Evolutionary conservation across 2,329 filamentous ascomycete species (phyloP).

Genomic region (Botrytis paeoniae): DNA sequence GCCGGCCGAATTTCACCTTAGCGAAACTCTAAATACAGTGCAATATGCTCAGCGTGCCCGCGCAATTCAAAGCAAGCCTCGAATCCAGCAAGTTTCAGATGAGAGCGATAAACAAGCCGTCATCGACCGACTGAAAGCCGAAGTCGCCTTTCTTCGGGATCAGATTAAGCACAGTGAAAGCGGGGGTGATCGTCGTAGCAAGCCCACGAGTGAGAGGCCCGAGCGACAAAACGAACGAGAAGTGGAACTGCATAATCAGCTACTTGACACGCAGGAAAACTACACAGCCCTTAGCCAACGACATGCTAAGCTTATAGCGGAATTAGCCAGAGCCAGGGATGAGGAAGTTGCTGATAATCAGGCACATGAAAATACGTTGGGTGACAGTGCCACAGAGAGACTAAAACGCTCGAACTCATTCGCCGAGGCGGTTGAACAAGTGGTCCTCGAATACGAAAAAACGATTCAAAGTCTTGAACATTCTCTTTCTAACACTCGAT

Average conservation of each 20-base stretch:
- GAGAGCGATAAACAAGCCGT: constrained; percentile 91
- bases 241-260: constrained; percentile 85
- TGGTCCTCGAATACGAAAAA: constrained; percentile 97
- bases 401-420: constrained; percentile 95
- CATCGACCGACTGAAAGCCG: constrained; percentile 89
- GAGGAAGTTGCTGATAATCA: constrained; percentile 60
- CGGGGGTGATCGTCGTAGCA: constrained; percentile 54
- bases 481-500: constrained; percentile 82
- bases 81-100: constrained; percentile 85
- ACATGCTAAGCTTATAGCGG: constrained; percentile 91
- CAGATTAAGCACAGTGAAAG: constrained; percentile 85
- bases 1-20: constrained; percentile 92
- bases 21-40: constrained; percentile 95
- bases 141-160: constrained; percentile 89
- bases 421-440: constrained; percentile 90
- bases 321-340: constrained; percentile 84
- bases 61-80: constrained; percentile 94
- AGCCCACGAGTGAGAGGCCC: constrained; percentile 60
- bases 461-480: constrained; percentile 93
- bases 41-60: constrained; percentile 95
- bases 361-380: constrained; percentile 58
- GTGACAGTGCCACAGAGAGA: constrained; percentile 79
- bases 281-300: constrained; percentile 88
- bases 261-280: constrained; percentile 90
- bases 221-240: constrained; percentile 84